Base-by-base conservation (phyloP, 2,329 filamentous ascomycete species). In the Colletotrichum cordylinicola region DNA sequence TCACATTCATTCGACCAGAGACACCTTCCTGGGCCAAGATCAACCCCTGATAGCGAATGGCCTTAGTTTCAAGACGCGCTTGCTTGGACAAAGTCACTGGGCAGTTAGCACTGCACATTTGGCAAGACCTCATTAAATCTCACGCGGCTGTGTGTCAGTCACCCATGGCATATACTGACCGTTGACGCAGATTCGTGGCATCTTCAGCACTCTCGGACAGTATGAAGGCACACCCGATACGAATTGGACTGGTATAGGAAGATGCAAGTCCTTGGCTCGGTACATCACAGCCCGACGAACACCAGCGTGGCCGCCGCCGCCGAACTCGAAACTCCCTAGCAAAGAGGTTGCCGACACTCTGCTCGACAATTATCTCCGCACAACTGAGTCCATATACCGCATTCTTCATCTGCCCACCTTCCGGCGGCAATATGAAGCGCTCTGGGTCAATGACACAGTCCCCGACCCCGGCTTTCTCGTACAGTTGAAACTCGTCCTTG, bases 31-130 rank as follows among this genome's bases (percentile, higher is more conserved):
- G 55, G 16, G 55, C 27, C 55, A 58, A 58, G 27, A 29, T 29
- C 55, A 29, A 29, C 55, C 55, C 21, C 21, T 29, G 21, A 58
- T 58, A 21, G 55, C 55, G 13, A 21, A 58, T 29, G 27, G 55
- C n/a, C 82, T 90, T 10, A 84, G 86, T 24, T 89, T 91, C 76
- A 93, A 93, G 79, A 88, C 87, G 0, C 86, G 90, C 0, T 79
- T 92, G 1, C 90, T 91, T 78, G 91, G 91, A 1, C 88, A 88
- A 78, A 91, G 89, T 35, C 89, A 91, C 78, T 92, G 89, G 87
- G 37, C n/a, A 33, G 24, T 39, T 56, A 31, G 8, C 5, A 24
- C 24, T 67, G 81, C 78, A 76, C 79, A 67, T 69, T 70, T 9
- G 75, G 80, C 31, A 74, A 52, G 27, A 16, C 29, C 15, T 27